A percentile compares a stretch with the other conserved stretches of the same genome.
Evolutionary conservation across 1,139 yeast species (phyloP).

Genomic region (Geotrichum bryndzae): DNA sequence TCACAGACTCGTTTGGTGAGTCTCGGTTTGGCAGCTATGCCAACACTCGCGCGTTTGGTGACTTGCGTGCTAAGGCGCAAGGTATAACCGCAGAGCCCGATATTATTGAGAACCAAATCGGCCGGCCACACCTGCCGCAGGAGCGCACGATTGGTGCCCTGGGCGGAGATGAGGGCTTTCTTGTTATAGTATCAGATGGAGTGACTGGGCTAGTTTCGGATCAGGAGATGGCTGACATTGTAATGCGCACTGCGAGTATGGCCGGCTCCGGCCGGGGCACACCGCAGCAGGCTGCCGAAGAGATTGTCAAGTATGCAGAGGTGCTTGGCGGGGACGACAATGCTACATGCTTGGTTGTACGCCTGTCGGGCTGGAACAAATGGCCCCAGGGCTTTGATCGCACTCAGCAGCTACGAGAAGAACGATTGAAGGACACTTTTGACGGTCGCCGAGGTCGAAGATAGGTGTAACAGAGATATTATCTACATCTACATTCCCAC

Average conservation of each 20-base stretch:
- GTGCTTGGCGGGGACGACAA: constrained; percentile 91
- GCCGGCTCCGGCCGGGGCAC: constrained; percentile 67
- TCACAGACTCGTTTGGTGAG: constrained; percentile 91
- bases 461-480: neutral
- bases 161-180: constrained; percentile 71
- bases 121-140: constrained; percentile 38
- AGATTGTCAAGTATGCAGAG: constrained; percentile 75
- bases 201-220: constrained; percentile 73
- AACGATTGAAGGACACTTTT: constrained; percentile 51
- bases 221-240: constrained; percentile 85
- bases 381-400: constrained; percentile 75
- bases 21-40: constrained; percentile 79
- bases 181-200: constrained; percentile 80
- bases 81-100: constrained; percentile 96
- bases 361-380: constrained; percentile 86
- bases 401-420: constrained; percentile 75
- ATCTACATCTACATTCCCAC: neutral
- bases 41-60: constrained; percentile 93
- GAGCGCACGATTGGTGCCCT: constrained; percentile 33
- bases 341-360: constrained; percentile 78
- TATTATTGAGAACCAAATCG: constrained; percentile 58
- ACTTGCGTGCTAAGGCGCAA: constrained; percentile 64
- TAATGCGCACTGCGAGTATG: constrained; percentile 63
- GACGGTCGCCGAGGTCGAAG: constrained; percentile 21
- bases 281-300: constrained; percentile 82